Conservation (phyloP, 2,329 filamentous ascomycete species). For the Aureobasidium leucospermi region DNA sequence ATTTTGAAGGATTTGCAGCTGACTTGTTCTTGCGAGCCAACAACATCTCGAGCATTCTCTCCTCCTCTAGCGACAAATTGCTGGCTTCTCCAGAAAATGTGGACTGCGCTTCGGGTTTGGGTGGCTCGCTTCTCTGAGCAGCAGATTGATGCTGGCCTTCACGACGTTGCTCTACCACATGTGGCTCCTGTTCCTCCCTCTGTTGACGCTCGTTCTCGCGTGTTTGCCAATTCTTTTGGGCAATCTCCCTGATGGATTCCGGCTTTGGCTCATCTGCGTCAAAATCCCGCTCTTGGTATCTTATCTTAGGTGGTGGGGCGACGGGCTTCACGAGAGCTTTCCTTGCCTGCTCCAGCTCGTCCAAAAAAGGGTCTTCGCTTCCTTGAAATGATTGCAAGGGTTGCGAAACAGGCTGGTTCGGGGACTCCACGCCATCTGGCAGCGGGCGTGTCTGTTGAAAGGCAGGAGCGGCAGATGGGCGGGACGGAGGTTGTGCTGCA, state of each 20-base stretch:
- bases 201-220: background rate
- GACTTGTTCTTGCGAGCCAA: conserved; percentile 9
- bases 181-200: background rate
- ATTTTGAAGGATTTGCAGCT: background rate
- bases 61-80: conserved; percentile 1
- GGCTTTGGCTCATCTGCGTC: background rate
- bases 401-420: background rate
- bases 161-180: background rate
- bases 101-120: background rate
- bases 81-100: background rate
- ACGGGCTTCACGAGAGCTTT: background rate
- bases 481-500: background rate
- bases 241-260: background rate
- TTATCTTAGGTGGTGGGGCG: background rate
- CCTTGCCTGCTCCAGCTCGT: background rate
- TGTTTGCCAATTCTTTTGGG: background rate
- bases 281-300: background rate
- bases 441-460: background rate
- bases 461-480: background rate
- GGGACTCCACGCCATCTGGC: background rate
- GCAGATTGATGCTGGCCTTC: background rate
- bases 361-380: background rate
- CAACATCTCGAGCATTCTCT: conserved; percentile 1
- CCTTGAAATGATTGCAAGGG: background rate
- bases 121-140: background rate